Conservation (phyloP, 164 flowering plant species). For the Aristolochia fimbriata region DNA sequence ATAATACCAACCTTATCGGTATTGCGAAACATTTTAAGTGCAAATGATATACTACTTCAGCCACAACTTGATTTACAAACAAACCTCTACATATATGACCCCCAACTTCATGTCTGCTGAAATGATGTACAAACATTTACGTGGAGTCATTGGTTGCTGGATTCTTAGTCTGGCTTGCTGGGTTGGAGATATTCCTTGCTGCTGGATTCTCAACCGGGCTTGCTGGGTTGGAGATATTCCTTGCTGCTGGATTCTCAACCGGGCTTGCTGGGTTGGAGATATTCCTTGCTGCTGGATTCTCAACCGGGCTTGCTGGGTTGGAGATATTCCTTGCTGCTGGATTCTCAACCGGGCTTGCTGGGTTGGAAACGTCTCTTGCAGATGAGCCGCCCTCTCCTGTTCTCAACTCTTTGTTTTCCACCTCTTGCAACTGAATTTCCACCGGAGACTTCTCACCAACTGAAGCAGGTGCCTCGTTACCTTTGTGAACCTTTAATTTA, state of each 20-base stretch:
- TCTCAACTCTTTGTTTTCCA: slow-evolving; percentile 2
- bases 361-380: slow-evolving; percentile 1
- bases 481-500: slow-evolving; percentile 11
- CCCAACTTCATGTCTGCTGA: too few relatives aligned
- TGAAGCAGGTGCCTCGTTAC: slow-evolving; percentile 7
- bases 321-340: slow-evolving; percentile 3
- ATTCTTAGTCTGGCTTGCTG: not conserved
- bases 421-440: slow-evolving; percentile 18
- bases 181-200: not conserved
- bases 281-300: not conserved
- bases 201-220: not conserved
- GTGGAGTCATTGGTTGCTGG: too few relatives aligned
- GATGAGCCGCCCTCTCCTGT: slow-evolving; percentile 11
- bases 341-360: not conserved
- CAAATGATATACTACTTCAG: too few relatives aligned
- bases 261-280: not conserved
- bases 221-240: not conserved
- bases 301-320: not conserved
- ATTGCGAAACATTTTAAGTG: too few relatives aligned
- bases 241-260: not conserved
- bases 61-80: too few relatives aligned
- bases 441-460: slow-evolving; percentile 13
- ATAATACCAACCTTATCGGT: too few relatives aligned
- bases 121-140: too few relatives aligned
- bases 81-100: too few relatives aligned